Evolutionary conservation across 2,329 filamentous ascomycete genomes (phyloP).

Genomic region (Colletotrichum orchidophilum): DNA sequence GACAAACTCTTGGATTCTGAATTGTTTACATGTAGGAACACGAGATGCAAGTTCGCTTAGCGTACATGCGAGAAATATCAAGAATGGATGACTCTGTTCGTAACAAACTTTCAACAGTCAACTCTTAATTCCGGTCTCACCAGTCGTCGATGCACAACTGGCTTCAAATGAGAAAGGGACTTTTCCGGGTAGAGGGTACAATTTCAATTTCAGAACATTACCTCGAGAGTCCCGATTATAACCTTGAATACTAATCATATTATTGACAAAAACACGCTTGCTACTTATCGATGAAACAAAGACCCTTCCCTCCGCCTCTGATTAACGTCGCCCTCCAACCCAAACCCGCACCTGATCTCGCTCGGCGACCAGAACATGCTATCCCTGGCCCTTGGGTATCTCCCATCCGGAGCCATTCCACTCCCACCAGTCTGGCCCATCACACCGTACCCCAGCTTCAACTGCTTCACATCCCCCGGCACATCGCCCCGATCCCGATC

Average conservation of each 20-base stretch:
- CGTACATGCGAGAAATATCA: neutral
- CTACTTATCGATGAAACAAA: constrained; percentile 13
- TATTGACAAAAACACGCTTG: neutral
- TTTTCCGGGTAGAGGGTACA: too few relatives aligned
- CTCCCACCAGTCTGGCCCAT: constrained; percentile 31
- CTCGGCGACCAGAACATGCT: constrained; percentile 17
- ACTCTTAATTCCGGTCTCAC: too few relatives aligned
- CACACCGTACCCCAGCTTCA: constrained; percentile 28
- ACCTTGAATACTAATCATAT: neutral
- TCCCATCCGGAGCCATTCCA: constrained; percentile 1
- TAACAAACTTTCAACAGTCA: too few relatives aligned
- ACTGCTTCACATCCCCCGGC: constrained; percentile 12
- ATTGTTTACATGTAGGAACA: neutral
- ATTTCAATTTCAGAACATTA: too few relatives aligned
- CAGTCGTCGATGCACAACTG: too few relatives aligned
- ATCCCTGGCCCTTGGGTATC: neutral
- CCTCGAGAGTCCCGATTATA: too few relatives aligned
- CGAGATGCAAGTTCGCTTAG: neutral
- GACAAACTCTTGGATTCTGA: constrained; percentile 41
- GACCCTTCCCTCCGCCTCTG: constrained; percentile 33
- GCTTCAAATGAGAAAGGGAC: too few relatives aligned
- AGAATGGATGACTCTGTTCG: too few relatives aligned
- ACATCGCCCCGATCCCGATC: constrained; percentile 17
- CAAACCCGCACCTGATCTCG: constrained; percentile 40
- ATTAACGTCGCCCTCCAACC: constrained; percentile 42